phyloP scores from a whole-genome alignment of 768 basidiomycete species.

The Chalciporus pseudorubinellus region DNA sequence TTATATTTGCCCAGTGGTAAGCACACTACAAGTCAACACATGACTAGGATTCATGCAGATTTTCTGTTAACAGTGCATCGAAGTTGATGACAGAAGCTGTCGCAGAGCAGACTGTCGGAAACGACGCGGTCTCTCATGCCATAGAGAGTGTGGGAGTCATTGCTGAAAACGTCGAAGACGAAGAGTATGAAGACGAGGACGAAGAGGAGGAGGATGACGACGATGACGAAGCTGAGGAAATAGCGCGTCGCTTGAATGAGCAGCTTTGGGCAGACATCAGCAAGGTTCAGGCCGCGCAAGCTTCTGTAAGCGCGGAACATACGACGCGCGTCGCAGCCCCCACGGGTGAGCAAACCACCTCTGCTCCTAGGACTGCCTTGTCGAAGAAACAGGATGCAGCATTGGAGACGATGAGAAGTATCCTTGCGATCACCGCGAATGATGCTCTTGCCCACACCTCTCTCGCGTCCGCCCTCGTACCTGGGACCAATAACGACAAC shows the following conservation, averaged over 20 bases:
- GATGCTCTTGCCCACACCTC: slow-evolving; percentile 56
- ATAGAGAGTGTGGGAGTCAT: neutral
- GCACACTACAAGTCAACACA: neutral
- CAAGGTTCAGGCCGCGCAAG: slow-evolving; percentile 53
- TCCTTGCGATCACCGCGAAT: slow-evolving; percentile 55
- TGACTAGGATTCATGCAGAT: slow-evolving; percentile 3
- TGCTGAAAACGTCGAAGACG: slow-evolving; percentile 37
- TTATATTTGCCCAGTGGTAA: slow-evolving; percentile 7
- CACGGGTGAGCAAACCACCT: slow-evolving; percentile 7
- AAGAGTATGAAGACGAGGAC: slow-evolving; percentile 46
- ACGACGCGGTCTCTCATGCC: neutral
- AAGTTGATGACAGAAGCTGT: slow-evolving; percentile 14
- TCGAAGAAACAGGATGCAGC: slow-evolving; percentile 55
- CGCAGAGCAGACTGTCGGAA: slow-evolving; percentile 4
- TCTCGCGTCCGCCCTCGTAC: slow-evolving; percentile 51
- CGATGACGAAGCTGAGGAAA: slow-evolving; percentile 66
- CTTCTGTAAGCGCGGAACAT: slow-evolving; percentile 19
- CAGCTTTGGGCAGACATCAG: slow-evolving; percentile 76
- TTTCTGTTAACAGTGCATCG: slow-evolving; percentile 1
- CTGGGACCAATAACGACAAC: slow-evolving; percentile 41
- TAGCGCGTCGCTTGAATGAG: slow-evolving; percentile 70
- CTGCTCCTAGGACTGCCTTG: slow-evolving; percentile 9
- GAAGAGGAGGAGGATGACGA: slow-evolving; percentile 56
- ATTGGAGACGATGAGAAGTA: slow-evolving; percentile 60
- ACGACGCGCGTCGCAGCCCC: neutral